These are phyloP conservation scores for Lithocarpus polystachyus DNA, from an alignment of 306 rosid genomes.

Conservation along the genomic window DNA sequence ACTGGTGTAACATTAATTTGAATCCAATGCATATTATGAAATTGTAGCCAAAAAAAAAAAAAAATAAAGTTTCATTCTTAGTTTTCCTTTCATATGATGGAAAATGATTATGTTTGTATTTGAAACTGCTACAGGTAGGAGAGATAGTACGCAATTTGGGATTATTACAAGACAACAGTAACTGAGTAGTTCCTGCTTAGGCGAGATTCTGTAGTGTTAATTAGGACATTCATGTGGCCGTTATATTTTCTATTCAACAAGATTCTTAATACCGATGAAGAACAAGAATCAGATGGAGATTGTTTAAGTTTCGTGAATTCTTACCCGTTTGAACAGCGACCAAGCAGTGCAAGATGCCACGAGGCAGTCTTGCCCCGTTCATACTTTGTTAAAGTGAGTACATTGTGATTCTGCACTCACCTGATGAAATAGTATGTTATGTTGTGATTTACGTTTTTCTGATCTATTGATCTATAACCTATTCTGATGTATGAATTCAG, in stretches of 20 bases:
- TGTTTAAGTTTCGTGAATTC: conserved; percentile 41
- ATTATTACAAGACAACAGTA: too few relatives aligned
- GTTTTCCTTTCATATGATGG: too few relatives aligned
- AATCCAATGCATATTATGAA: too few relatives aligned
- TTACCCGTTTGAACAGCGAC: conserved; percentile 37
- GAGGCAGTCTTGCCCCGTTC: conserved; percentile 40
- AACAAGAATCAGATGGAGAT: conserved; percentile 38
- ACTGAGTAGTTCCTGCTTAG: not conserved
- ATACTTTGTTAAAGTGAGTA: conserved; percentile 66
- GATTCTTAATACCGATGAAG: conserved; percentile 52
- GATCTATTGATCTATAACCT: too few relatives aligned
- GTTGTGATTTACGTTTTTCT: too few relatives aligned
- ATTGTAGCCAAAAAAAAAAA: too few relatives aligned
- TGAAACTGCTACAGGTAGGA: too few relatives aligned
- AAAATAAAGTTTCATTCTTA: too few relatives aligned
- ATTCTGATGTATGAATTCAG: not conserved
- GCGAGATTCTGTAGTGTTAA: conserved; percentile 21
- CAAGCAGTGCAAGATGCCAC: conserved; percentile 31
- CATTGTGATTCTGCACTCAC: conserved; percentile 12
- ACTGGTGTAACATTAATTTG: too few relatives aligned
- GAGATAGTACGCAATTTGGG: too few relatives aligned
- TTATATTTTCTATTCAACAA: conserved; percentile 66
- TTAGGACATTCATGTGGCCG: conserved; percentile 78
- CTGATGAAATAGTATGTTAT: not conserved
- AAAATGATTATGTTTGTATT: too few relatives aligned